These are phyloP conservation scores for Moesziomyces antarcticus DNA, from an alignment of 1,284 basidiomycete genomes.

Conservation along the genomic window DNA sequence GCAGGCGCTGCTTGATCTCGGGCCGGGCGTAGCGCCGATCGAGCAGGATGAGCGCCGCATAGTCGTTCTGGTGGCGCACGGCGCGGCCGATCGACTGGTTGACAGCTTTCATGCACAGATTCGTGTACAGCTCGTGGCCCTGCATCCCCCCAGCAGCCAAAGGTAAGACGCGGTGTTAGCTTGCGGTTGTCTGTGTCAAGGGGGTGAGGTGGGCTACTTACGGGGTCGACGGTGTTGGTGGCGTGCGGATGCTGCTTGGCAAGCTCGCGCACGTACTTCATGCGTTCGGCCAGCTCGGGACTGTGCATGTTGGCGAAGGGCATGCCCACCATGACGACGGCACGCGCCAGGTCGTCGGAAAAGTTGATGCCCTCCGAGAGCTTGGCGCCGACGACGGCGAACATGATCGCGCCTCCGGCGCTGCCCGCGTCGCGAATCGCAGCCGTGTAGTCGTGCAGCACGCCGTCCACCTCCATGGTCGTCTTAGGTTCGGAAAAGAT, in stretches of 20 bases:
- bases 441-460: conserved; percentile 80
- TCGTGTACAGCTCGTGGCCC: conserved; percentile 63
- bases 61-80: conserved; percentile 64
- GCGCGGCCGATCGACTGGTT: conserved; percentile 93
- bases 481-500: conserved; percentile 90
- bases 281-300: conserved; percentile 87
- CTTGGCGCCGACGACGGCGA: conserved; percentile 96
- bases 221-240: no score
- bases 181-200: not conserved
- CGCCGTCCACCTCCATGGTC: conserved; percentile 78
- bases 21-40: conserved; percentile 57
- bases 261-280: conserved; percentile 71
- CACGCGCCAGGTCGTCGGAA: conserved; percentile 81
- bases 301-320: conserved; percentile 94
- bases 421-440: conserved; percentile 69
- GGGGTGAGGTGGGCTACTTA: no score
- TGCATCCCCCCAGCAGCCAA: not conserved
- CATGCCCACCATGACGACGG: conserved; percentile 85
- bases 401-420: conserved; percentile 64
- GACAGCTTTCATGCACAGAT: conserved; percentile 87
- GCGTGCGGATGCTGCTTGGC: conserved; percentile 12
- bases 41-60: conserved; percentile 62
- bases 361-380: conserved; percentile 98
- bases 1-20: conserved; percentile 56
- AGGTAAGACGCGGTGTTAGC: not conserved